These are phyloP conservation scores for Trichoderma atrobrunneum DNA, from an alignment of 2,329 filamentous ascomycete species.

Conservation along the genomic window DNA sequence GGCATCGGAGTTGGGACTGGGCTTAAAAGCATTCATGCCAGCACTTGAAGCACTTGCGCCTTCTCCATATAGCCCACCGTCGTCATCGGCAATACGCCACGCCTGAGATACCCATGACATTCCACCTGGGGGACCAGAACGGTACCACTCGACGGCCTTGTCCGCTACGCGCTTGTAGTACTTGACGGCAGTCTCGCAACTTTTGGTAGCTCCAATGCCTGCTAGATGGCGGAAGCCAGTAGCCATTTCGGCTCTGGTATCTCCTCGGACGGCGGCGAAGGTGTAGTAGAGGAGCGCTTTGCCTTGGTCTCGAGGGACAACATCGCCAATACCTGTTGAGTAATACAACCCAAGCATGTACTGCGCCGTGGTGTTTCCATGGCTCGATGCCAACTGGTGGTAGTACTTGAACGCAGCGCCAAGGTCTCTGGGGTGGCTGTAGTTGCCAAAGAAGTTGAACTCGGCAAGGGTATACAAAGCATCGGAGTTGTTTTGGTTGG, in stretches of 20 bases:
- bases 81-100: conserved; percentile 84
- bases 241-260: conserved; percentile 89
- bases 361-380: conserved; percentile 89
- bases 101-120: conserved; percentile 72
- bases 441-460: conserved; percentile 97
- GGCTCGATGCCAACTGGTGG: conserved; percentile 67
- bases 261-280: conserved; percentile 80
- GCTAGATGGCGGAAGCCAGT: conserved; percentile 80
- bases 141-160: conserved; percentile 84
- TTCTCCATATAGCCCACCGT: conserved; percentile 90
- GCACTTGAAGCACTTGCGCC: conserved; percentile 89
- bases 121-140: conserved; percentile 87
- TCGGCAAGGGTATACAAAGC: conserved; percentile 87
- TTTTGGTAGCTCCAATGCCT: conserved; percentile 80
- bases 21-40: conserved; percentile 74
- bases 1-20: conserved; percentile 70
- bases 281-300: conserved; percentile 92
- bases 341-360: conserved; percentile 97
- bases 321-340: conserved; percentile 82
- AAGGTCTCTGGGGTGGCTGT: conserved; percentile 80
- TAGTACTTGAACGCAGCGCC: conserved; percentile 78
- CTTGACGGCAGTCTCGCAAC: conserved; percentile 78
- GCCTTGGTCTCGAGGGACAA: conserved; percentile 81
- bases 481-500: conserved; percentile 65
- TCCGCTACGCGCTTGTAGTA: conserved; percentile 94